Percentiles rank a stretch among this genome's conserved stretches.
These are phyloP conservation scores for Primulina eburnea DNA, from an alignment of 257 asterid species.

Conservation along the genomic window DNA sequence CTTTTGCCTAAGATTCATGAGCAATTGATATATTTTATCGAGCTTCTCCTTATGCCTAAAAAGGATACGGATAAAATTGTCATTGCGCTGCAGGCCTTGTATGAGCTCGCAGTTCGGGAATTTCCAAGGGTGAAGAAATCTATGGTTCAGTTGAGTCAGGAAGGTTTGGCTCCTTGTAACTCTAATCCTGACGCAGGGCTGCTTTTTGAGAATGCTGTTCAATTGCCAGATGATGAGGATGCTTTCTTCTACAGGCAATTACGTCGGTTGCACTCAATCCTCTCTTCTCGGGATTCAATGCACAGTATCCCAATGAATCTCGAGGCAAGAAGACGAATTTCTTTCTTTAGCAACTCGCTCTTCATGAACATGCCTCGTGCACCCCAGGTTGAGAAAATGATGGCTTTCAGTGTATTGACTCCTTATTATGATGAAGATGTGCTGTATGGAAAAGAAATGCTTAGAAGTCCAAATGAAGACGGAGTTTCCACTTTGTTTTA, in stretches of 20 bases:
- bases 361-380: slow-evolving; percentile 99
- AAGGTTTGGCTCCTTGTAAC: slow-evolving; percentile 79
- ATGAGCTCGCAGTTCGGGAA: slow-evolving; percentile 88
- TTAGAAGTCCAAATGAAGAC: slow-evolving; percentile 95
- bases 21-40: slow-evolving; percentile 70
- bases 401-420: slow-evolving; percentile 95
- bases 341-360: slow-evolving; percentile 95
- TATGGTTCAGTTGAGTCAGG: slow-evolving; percentile 72
- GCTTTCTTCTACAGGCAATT: slow-evolving; percentile 80
- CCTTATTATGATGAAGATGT: slow-evolving; percentile 97
- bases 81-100: slow-evolving; percentile 93
- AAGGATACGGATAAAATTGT: slow-evolving; percentile 66
- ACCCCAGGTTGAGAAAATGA: slow-evolving; percentile 97
- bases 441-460: slow-evolving; percentile 80
- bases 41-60: slow-evolving; percentile 59
- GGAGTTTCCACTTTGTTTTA: slow-evolving; percentile 91
- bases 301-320: slow-evolving; percentile 83
- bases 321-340: slow-evolving; percentile 95
- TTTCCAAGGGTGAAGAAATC: slow-evolving; percentile 66
- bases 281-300: slow-evolving; percentile 94
- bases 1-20: slow-evolving; percentile 68
- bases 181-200: slow-evolving; percentile 51
- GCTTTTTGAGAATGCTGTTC: slow-evolving; percentile 79
- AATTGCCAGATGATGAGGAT: slow-evolving; percentile 62
- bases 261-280: slow-evolving; percentile 81